Percentiles rank a stretch among this genome's conserved stretches.
These are phyloP conservation scores for Sugiyamaella sp. DNA, from an alignment of 1,139 yeast genomes.

Conservation along the genomic window DNA sequence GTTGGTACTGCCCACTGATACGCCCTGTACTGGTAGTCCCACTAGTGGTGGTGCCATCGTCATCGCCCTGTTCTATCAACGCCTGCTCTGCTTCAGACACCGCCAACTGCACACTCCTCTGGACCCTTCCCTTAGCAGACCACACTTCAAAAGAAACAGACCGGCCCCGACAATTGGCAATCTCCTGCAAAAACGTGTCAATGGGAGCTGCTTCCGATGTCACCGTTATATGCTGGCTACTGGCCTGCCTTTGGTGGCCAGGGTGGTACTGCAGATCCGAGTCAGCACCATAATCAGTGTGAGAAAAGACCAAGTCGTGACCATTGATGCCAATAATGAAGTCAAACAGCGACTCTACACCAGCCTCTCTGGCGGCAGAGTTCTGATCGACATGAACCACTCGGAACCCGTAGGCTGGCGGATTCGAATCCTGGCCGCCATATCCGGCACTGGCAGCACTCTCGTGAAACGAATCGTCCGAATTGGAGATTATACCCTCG, in stretches of 20 bases:
- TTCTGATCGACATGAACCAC: slow-evolving; percentile 53
- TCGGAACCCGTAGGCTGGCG: slow-evolving; percentile 54
- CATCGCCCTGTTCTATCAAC: slow-evolving; percentile 9
- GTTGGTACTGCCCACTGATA: slow-evolving; percentile 3
- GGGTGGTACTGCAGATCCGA: background rate
- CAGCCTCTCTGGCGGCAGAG: slow-evolving; percentile 50
- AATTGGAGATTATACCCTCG: slow-evolving; percentile 48
- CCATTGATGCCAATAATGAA: slow-evolving; percentile 78
- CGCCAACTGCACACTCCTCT: slow-evolving; percentile 55
- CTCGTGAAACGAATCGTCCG: slow-evolving; percentile 11
- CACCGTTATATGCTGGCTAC: slow-evolving; percentile 10
- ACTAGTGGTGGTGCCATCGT: slow-evolving; percentile 21
- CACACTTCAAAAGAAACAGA: slow-evolving; percentile 68
- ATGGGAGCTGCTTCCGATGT: slow-evolving; percentile 34
- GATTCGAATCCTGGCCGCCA: slow-evolving; percentile 18
- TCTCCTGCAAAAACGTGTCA: slow-evolving; percentile 36
- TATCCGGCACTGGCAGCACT: slow-evolving; percentile 14
- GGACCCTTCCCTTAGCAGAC: slow-evolving; percentile 85
- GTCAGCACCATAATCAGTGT: background rate
- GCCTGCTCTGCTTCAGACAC: slow-evolving; percentile 40
- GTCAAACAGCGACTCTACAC: slow-evolving; percentile 85
- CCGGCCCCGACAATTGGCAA: slow-evolving; percentile 39
- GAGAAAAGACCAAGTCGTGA: slow-evolving; percentile 49
- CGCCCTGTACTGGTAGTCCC: slow-evolving; percentile 15
- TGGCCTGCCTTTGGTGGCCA: slow-evolving; percentile 1